Percentiles rank a stretch among this genome's conserved stretches.
These are phyloP conservation scores for Cladosporium oxysporum DNA, from an alignment of 2,329 filamentous ascomycete species.

Conservation along the genomic window DNA sequence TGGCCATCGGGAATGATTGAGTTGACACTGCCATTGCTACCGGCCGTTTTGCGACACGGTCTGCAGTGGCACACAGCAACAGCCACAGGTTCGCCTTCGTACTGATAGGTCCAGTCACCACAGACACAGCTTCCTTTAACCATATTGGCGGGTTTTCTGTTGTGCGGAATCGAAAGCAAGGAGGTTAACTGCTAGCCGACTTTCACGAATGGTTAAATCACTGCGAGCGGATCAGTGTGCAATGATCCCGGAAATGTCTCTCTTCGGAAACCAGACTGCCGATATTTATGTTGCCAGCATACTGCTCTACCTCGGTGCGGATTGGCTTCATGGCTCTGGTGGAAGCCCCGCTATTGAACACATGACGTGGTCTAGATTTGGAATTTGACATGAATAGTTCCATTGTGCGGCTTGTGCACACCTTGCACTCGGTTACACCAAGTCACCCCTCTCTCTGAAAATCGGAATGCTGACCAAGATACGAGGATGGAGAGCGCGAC, in stretches of 20 bases:
- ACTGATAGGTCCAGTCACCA: conserved; percentile 40
- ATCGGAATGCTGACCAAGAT: neutral
- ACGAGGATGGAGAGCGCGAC: neutral
- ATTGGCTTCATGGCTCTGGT: neutral
- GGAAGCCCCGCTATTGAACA: neutral
- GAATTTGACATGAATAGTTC: neutral
- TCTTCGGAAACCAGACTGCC: neutral
- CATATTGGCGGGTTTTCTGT: conserved; percentile 23
- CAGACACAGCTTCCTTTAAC: conserved; percentile 38
- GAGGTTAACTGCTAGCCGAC: neutral
- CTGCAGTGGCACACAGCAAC: conserved; percentile 35
- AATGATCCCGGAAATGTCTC: neutral
- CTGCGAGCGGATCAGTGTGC: neutral
- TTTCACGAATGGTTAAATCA: neutral
- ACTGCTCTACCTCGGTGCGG: neutral
- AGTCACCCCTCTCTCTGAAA: neutral
- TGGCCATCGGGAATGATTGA: conserved; percentile 31
- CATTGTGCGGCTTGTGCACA: neutral
- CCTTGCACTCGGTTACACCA: neutral
- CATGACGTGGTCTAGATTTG: neutral
- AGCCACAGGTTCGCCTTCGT: conserved; percentile 34
- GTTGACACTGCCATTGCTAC: conserved; percentile 36
- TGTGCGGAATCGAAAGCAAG: neutral
- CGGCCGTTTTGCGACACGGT: conserved; percentile 35
- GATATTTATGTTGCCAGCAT: neutral